A percentile compares a stretch with the other conserved stretches of the same genome.
phyloP scores from a whole-genome alignment of 2,329 filamentous ascomycete genomes.

The Exophiala sp. region DNA sequence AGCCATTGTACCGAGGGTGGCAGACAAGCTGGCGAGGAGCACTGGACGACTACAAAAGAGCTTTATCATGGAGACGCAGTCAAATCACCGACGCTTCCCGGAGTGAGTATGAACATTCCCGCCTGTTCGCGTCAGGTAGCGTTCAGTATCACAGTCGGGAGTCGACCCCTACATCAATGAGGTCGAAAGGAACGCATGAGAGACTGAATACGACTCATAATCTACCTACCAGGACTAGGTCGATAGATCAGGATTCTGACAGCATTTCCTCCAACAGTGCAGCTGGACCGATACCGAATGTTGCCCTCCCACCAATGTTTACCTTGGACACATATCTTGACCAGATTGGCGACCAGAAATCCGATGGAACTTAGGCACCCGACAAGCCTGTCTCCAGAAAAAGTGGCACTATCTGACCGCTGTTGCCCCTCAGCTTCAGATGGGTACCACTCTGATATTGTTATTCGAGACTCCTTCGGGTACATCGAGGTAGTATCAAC shows the following conservation, averaged over 20 bases:
- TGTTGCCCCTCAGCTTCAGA: too few relatives aligned
- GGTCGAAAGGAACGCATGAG: not conserved
- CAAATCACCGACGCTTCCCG: not conserved
- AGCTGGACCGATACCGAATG: not conserved
- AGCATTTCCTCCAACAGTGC: not conserved
- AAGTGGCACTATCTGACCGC: too few relatives aligned
- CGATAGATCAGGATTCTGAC: not conserved
- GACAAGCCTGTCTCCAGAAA: not conserved
- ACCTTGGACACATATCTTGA: slow-evolving; percentile 17
- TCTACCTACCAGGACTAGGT: not conserved
- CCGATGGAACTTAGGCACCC: not conserved
- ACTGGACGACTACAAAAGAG: not conserved
- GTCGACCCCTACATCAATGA: not conserved
- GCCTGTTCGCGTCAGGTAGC: not conserved
- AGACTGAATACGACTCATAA: not conserved
- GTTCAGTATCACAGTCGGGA: not conserved
- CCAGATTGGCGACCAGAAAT: slow-evolving; percentile 2
- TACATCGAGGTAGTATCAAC: too few relatives aligned
- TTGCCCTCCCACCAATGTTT: slow-evolving; percentile 13
- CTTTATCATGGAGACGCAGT: not conserved
- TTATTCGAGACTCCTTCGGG: too few relatives aligned
- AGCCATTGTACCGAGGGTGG: slow-evolving; percentile 9
- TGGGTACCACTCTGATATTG: too few relatives aligned
- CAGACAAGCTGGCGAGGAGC: slow-evolving; percentile 8
- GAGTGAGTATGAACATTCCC: not conserved